phyloP scores from a whole-genome alignment of 345 rosid genomes.

The Hibiscus trionum region DNA sequence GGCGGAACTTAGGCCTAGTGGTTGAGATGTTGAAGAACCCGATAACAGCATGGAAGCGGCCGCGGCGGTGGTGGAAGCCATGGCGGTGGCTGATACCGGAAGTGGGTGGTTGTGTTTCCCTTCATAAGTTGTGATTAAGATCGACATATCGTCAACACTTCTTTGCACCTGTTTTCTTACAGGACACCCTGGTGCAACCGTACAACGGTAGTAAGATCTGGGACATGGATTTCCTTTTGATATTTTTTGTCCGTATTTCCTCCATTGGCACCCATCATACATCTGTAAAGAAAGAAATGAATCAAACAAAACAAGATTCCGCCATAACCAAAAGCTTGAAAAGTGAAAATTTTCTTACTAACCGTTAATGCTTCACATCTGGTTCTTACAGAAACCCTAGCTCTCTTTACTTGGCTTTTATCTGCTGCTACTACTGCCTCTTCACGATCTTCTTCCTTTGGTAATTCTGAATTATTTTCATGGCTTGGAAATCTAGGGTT shows the following conservation, averaged over 20 bases:
- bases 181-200: conserved; percentile 68
- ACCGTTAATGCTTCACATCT: conserved; percentile 85
- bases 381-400: conserved; percentile 88
- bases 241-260: conserved; percentile 91
- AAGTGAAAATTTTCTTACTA: conserved; percentile 1
- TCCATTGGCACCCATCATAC: conserved; percentile 97
- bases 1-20: conserved; percentile 6
- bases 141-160: conserved; percentile 63
- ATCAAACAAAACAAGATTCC: not conserved
- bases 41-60: conserved; percentile 77
- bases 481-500: too few species aligned
- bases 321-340: not conserved
- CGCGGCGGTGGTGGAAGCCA: conserved; percentile 82
- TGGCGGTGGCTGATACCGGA: conserved; percentile 63
- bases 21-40: conserved; percentile 48
- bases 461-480: too few species aligned
- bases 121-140: conserved; percentile 71
- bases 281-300: conserved; percentile 31
- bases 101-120: conserved; percentile 72
- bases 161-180: conserved; percentile 90
- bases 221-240: conserved; percentile 92
- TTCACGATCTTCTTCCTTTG: conserved; percentile 1
- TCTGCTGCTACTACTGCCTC: conserved; percentile 30
- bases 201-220: conserved; percentile 83
- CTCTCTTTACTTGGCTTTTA: conserved; percentile 52